These are phyloP conservation scores for Tricharina praecox DNA, from an alignment of 495 filamentous ascomycete genomes.

Conservation along the genomic window DNA sequence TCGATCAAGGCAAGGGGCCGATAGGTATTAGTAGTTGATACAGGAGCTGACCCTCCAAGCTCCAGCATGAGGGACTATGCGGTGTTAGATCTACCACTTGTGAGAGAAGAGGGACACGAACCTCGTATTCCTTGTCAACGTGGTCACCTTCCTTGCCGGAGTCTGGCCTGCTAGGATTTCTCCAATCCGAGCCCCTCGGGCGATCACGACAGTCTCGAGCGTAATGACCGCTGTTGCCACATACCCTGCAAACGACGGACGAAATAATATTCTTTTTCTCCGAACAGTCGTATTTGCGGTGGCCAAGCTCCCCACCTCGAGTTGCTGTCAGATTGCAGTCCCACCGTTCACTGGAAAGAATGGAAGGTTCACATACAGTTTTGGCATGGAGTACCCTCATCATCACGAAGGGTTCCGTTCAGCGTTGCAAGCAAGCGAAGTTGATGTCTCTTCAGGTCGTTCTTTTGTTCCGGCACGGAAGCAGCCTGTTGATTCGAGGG, in stretches of 20 bases:
- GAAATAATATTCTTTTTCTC: constrained; percentile 92
- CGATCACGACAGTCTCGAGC: constrained; percentile 82
- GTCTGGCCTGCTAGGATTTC: constrained; percentile 60
- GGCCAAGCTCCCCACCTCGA: constrained; percentile 67
- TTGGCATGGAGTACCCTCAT: constrained; percentile 97
- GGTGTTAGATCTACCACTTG: constrained; percentile 26
- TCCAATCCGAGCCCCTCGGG: constrained; percentile 75
- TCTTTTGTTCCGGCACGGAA: constrained; percentile 94
- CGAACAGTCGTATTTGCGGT: constrained; percentile 95
- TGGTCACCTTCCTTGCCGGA: constrained; percentile 44
- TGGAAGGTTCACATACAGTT: constrained; percentile 43
- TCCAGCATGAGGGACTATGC: constrained; percentile 86
- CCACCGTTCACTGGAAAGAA: too few relatives aligned
- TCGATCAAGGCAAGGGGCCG: too few relatives aligned
- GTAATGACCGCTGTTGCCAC: constrained; percentile 86
- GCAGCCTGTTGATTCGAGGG: constrained; percentile 51
- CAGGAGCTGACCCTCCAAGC: too few relatives aligned
- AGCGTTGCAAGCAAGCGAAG: constrained; percentile 90
- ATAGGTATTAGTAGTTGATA: too few relatives aligned
- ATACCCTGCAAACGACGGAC: constrained; percentile 94
- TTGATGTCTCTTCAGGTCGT: constrained; percentile 95
- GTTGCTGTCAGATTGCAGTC: constrained; percentile 3
- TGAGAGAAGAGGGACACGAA: constrained; percentile 30
- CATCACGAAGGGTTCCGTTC: constrained; percentile 84
- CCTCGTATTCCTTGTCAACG: constrained; percentile 86